Conservation (phyloP, 371 early-diverging fungal genomes). For the Circinella minor region DNA sequence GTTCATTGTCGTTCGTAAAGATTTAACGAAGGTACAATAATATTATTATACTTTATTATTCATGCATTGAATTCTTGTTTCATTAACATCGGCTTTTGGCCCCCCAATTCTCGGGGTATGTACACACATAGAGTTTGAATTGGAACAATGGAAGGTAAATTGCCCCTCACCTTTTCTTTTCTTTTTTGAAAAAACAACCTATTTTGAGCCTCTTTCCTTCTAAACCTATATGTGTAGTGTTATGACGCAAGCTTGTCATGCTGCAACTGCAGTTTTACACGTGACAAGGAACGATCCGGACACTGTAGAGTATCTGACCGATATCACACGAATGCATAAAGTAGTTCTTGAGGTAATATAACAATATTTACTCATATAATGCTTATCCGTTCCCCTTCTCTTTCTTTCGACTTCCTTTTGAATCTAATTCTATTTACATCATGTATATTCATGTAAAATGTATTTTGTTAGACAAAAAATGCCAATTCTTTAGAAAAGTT, state of each 20-base stretch:
- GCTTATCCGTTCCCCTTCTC: neutral
- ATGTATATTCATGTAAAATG: neutral
- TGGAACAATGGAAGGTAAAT: slow-evolving; percentile 84
- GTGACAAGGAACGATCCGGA: slow-evolving; percentile 59
- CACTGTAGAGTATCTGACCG: slow-evolving; percentile 66
- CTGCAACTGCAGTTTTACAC: slow-evolving; percentile 74
- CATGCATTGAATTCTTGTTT: too few relatives aligned
- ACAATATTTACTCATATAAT: neutral
- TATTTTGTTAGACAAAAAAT: slow-evolving; percentile 67
- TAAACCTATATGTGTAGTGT: slow-evolving; percentile 50
- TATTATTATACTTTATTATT: slow-evolving; percentile 7
- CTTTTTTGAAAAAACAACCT: neutral
- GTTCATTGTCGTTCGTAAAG: slow-evolving; percentile 86
- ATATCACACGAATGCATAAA: slow-evolving; percentile 82
- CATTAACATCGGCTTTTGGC: too few relatives aligned
- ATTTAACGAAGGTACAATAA: slow-evolving; percentile 71
- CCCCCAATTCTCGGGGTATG: too few relatives aligned
- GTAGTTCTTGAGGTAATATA: slow-evolving; percentile 70
- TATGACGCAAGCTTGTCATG: slow-evolving; percentile 89
- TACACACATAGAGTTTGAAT: slow-evolving; percentile 52
- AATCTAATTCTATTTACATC: too few relatives aligned
- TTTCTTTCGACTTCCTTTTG: neutral
- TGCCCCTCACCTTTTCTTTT: too few relatives aligned
- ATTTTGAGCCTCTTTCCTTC: neutral
- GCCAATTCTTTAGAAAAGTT: slow-evolving; percentile 65